Base-by-base conservation (phyloP, 345 rosid species). In the Psidium guajava region DNA sequence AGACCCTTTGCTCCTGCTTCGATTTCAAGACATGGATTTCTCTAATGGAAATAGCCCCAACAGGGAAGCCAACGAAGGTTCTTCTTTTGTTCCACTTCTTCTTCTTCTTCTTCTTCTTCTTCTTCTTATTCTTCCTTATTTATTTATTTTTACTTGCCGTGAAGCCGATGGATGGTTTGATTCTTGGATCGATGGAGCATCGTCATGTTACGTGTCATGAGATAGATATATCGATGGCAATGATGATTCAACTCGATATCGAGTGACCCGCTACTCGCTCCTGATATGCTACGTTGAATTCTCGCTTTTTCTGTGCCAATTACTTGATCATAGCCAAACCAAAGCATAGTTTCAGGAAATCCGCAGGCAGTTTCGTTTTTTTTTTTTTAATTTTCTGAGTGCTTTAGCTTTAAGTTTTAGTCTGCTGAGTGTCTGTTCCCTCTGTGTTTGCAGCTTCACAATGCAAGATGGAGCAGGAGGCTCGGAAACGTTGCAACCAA, bases 391-490 rank as follows among this genome's bases (percentile, higher is more conserved):
- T 27, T 59, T 59, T 57, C 47, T 12, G 18, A 27, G 73, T 7
- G 18, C 73, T 59, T 59, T 59, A 6, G 73, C 73, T 27, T 20
- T 59, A 27, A 59, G 36, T 13, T 59, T 36, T 36, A 27, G 73
- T 27, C 20, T 27, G 10, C 21, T 59, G 5, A 59, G 36, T 9
- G 13, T 54, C 16, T 28, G 27, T 28, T 15, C 5, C 59, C 8
- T 44, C 11, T 57, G 11, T 69, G 51, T 74, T 85, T 73, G 51
- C 89, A 97, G 99, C 97, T 75, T 59, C 93, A 81, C 91, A 95
- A 58, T 95, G 97, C 90, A 94, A 96, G 90, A 97, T 96, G 98
- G 96, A 97, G 94, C 89, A 89, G 81, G 92, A 92, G 87, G 99
- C 98, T 11, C 86, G 93, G 9, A 94, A 91, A 85, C 94, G 94